Evolutionary conservation across 192 early-diverging fungal genomes (phyloP).

Genomic region (Mortierella antarctica): DNA sequence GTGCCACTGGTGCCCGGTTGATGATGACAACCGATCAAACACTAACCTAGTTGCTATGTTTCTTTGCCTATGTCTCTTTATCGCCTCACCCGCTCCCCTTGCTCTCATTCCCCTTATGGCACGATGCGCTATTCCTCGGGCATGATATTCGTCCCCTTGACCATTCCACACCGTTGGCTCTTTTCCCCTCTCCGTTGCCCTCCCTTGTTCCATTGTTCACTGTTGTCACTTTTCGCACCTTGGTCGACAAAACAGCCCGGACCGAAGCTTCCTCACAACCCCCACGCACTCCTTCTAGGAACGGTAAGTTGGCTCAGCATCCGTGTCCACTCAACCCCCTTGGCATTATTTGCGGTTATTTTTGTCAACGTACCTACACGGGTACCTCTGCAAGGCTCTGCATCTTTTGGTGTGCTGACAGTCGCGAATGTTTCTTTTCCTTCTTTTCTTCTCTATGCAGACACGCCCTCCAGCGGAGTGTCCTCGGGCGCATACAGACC

Average conservation of each 20-base stretch:
- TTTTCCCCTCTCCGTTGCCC: not conserved
- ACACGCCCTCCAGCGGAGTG: constrained; percentile 10
- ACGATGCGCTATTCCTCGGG: not conserved
- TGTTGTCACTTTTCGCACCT: not conserved
- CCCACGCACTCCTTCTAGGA: constrained; percentile 37
- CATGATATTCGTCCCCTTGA: not conserved
- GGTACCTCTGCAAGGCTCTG: too few species aligned
- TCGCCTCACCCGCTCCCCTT: not conserved
- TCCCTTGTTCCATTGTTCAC: constrained; percentile 5
- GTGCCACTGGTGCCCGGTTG: too few species aligned
- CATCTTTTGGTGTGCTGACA: too few species aligned
- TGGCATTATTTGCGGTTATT: not conserved
- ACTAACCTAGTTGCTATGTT: too few species aligned
- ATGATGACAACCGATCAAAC: too few species aligned
- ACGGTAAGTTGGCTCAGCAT: constrained; percentile 11
- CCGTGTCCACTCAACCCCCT: not conserved
- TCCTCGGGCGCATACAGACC: constrained; percentile 49
- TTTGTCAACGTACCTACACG: not conserved
- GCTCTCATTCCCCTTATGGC: not conserved
- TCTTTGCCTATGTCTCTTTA: too few species aligned
- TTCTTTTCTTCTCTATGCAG: not conserved
- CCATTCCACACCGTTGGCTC: not conserved
- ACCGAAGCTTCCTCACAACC: constrained; percentile 12
- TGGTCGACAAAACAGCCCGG: constrained; percentile 9
- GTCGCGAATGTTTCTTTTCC: too few species aligned